phyloP scores from a whole-genome alignment of 352 stramenopile species.

The Thraustochytrium striatum region DNA sequence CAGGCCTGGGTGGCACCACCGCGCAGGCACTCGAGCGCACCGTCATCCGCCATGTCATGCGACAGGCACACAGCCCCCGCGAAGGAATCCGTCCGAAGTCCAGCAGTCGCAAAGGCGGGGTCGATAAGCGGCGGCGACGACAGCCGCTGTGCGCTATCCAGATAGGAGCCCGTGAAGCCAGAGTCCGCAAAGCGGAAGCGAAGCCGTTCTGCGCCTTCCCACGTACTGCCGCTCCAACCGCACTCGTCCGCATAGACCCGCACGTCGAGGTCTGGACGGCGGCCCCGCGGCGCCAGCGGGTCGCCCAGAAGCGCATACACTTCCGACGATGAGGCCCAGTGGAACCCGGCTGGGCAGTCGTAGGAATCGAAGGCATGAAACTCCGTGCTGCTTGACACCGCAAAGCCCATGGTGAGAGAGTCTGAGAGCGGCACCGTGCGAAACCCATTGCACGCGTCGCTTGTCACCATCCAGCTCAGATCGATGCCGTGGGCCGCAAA shows the following conservation, averaged over 20 bases:
- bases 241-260: conserved; percentile 74
- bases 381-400: conserved; percentile 62
- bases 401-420: conserved; percentile 62
- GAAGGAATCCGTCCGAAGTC: conserved; percentile 61
- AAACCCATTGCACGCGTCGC: conserved; percentile 68
- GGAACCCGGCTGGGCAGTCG: conserved; percentile 73
- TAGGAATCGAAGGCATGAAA: conserved; percentile 69
- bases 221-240: conserved; percentile 72
- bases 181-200: conserved; percentile 81
- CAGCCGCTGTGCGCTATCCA: conserved; percentile 71
- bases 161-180: conserved; percentile 67
- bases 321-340: conserved; percentile 75
- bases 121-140: conserved; percentile 53
- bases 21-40: not conserved
- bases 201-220: conserved; percentile 61
- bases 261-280: not conserved
- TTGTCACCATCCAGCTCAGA: conserved; percentile 61
- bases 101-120: conserved; percentile 54
- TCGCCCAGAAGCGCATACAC: conserved; percentile 47
- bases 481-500: conserved; percentile 71
- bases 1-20: not conserved
- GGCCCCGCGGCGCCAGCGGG: not conserved
- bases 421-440: conserved; percentile 60
- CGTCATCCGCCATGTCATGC: conserved; percentile 22
- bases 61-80: conserved; percentile 70